phyloP scores from a whole-genome alignment of 345 rosid genomes.

The Aegle marmelos region DNA sequence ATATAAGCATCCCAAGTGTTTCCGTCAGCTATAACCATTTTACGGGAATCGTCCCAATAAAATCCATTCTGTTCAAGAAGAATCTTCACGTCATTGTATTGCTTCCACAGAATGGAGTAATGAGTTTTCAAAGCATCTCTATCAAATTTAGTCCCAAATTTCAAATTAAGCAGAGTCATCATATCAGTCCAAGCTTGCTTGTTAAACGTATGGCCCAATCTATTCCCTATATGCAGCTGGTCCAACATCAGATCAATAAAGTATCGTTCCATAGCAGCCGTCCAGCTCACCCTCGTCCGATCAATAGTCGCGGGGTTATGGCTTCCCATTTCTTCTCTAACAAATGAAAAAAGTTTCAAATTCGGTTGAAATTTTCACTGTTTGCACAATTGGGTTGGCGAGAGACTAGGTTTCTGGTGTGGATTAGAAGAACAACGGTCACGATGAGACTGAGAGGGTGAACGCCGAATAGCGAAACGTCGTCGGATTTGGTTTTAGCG shows the following conservation, averaged over 20 bases:
- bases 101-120: conserved; percentile 36
- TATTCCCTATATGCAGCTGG: conserved; percentile 36
- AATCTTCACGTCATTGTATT: conserved; percentile 45
- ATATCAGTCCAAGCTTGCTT: conserved; percentile 45
- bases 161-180: conserved; percentile 28
- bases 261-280: conserved; percentile 26
- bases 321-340: conserved; percentile 26
- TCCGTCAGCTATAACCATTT: conserved; percentile 35
- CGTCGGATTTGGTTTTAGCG: not conserved
- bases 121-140: conserved; percentile 34
- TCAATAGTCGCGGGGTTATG: conserved; percentile 21
- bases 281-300: conserved; percentile 25
- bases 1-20: conserved; percentile 30
- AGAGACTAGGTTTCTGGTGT: too few species aligned
- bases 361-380: too few species aligned
- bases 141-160: conserved; percentile 31
- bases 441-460: too few species aligned
- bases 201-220: conserved; percentile 42
- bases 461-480: not conserved
- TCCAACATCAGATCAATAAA: conserved; percentile 41
- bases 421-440: not conserved
- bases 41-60: conserved; percentile 35
- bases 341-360: not conserved
- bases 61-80: conserved; percentile 43
- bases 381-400: too few species aligned